A percentile compares a stretch with the other conserved stretches of the same genome.
Evolutionary conservation across 306 rosid genomes (phyloP).

Genomic region (Glycine latifolia): DNA sequence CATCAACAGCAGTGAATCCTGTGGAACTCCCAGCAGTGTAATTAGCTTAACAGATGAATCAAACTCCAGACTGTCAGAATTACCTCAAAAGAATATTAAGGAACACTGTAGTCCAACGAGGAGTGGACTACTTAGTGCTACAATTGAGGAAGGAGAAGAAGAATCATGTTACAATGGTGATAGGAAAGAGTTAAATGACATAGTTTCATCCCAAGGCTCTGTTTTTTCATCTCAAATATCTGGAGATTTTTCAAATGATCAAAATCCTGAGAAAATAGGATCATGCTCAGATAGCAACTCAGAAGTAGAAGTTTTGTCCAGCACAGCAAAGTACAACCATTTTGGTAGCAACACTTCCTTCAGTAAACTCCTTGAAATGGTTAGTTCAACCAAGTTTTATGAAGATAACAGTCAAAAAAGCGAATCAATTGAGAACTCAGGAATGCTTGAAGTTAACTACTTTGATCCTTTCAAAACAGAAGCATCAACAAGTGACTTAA

Average conservation of each 20-base stretch:
- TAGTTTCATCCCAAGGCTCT: constrained; percentile 60
- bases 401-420: constrained; percentile 48
- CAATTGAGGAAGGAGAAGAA: constrained; percentile 51
- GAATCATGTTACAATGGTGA: constrained; percentile 47
- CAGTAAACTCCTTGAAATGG: constrained; percentile 61
- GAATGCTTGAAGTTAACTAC: constrained; percentile 53
- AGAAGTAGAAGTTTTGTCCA: constrained; percentile 68
- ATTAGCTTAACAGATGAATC: constrained; percentile 63
- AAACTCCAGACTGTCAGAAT: constrained; percentile 49
- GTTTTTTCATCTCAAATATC: constrained; percentile 63
- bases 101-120: constrained; percentile 35
- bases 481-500: constrained; percentile 50
- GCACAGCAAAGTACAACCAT: constrained; percentile 51
- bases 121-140: constrained; percentile 25
- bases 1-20: constrained; percentile 45
- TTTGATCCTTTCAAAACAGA: constrained; percentile 56
- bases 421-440: constrained; percentile 53
- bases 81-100: constrained; percentile 47
- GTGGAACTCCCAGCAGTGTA: constrained; percentile 40
- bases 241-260: constrained; percentile 65
- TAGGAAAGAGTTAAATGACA: constrained; percentile 50
- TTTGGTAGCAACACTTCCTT: constrained; percentile 50
- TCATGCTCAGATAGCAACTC: constrained; percentile 78
- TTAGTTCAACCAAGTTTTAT: constrained; percentile 54
- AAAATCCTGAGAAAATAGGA: constrained; percentile 67